Base-by-base conservation (phyloP, 306 rosid genomes). In the Gastrolobium bilobum region DNA sequence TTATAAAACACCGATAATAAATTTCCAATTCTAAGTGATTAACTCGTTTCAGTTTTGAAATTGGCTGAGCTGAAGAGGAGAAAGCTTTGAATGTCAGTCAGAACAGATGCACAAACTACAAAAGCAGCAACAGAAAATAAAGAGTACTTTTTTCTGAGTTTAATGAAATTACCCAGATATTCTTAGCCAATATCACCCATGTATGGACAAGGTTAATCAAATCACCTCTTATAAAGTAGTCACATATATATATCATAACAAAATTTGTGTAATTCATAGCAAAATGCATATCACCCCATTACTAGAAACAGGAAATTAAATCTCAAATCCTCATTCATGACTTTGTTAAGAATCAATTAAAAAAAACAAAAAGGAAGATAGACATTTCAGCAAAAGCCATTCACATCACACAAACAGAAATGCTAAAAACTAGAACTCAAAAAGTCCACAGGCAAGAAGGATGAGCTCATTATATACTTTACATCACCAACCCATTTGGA, bases 361-460 rank as follows among this genome's bases (percentile, higher is more conserved):
- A 26, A 9, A 60, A 37, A 4, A 60, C 2, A 31, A 59, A 4
- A 29, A 35, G 39, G 33, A 6, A 70, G 54, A n/a, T 26, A n/a
- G 40, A 60, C 69, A 81, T 73, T 79, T 54, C 65, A 81, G 53
- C 35, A 62, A 68, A 54, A 76, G 6, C 40, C 50, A 81, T 56
- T 72, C 70, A 77, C 68, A 48, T 71, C 76, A 68, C 9, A 75
- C n/a, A 20, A 30, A 63, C 77, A 72, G n/a, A 54, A 59, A 61
- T 69, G 71, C 73, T 48, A 40, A 46, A 87, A 78, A 52, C 61
- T 75, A 71, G 71, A 76, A 73, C 79, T 64, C 10, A 48, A 56
- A 52, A 63, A 63, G 40, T 62, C 31, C 66, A 75, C 1, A 10
- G 48, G 61, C 48, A 66, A 77, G 68, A 68, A 76, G 53, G 50